Evolutionary conservation across 306 rosid genomes (phyloP), one percentile per base, ranked within the genome.

Genomic region (Vigna unguiculata): DNA sequence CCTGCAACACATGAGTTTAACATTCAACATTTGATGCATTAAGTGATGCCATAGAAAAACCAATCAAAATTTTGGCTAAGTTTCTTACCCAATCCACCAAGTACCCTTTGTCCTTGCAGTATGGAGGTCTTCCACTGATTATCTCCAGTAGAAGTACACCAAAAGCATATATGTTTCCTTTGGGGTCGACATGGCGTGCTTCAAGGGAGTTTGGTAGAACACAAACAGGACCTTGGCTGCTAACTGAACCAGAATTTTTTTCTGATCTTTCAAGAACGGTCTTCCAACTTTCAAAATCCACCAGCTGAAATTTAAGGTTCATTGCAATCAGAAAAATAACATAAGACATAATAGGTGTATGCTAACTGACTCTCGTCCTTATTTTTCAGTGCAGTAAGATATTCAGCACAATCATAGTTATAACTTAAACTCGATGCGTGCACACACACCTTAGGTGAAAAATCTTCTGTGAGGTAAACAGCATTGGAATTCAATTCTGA

Each of bases 231-330:
- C 97, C 97, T 82, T 90, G 91, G 81, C 86, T 81, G 65, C 86
- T 81, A 59, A 96, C 83, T 17, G 91, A 76, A 72, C 93, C 96
- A 1, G 96, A 88, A 72, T 86, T 88, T 74, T 82, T 89, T 74
- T 91, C 98, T 32, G 93, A 89, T 85, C 98, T 91, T 59, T 88
- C 89, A 65, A 96, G 89, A 85, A 96, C 91, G 51, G 90, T 83
- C 87, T 96, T 92, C 97, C 98, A 96, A 84, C 97, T 87, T 81
- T 96, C 99, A 67, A 96, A 96, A 83, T 96, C 98, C 82, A 96
- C 99, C 68, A 96, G 82, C 98, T 96, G 86, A 82, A 84, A 68
- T 58, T 63, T 15, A 74, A 63, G 10, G 47, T 51, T 75, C 62
- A 30, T 74, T 17, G 15, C 49, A 46, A 72, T 67, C 45, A 82